These are phyloP conservation scores for Phascolomyces articulosus DNA, from an alignment of 371 early-diverging fungal species.

Conservation along the genomic window DNA sequence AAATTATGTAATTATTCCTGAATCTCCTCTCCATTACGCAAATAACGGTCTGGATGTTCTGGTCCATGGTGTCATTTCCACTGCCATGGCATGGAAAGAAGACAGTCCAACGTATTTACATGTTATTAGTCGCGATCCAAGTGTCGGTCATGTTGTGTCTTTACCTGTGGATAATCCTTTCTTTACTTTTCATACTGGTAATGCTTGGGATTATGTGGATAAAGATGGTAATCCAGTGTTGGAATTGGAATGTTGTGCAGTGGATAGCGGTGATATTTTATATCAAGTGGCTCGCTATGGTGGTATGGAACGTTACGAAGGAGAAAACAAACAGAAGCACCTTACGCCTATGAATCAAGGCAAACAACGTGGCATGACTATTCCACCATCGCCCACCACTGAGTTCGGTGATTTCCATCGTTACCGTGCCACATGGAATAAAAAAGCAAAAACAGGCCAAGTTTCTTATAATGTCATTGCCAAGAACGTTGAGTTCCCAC, in stretches of 20 bases:
- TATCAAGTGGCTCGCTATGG: conserved; percentile 32
- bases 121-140: conserved; percentile 41
- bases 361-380: conserved; percentile 21
- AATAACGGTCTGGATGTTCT: conserved; percentile 47
- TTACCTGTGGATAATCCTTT: conserved; percentile 43
- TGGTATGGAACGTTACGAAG: conserved; percentile 2
- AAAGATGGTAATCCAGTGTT: conserved; percentile 26
- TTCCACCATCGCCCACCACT: background rate
- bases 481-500: conserved; percentile 54
- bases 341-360: background rate
- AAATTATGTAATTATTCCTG: conserved; percentile 58
- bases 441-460: conserved; percentile 15
- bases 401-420: conserved; percentile 34
- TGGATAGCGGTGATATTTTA: conserved; percentile 33
- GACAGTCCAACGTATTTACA: conserved; percentile 46
- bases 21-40: conserved; percentile 46
- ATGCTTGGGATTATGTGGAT: conserved; percentile 50
- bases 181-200: conserved; percentile 58
- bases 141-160: conserved; percentile 46
- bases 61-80: conserved; percentile 38
- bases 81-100: conserved; percentile 43
- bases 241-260: conserved; percentile 33
- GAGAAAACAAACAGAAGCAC: conserved; percentile 20
- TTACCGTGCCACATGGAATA: conserved; percentile 20
- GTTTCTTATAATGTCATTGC: conserved; percentile 22